A percentile compares a stretch with the other conserved stretches of the same genome.
phyloP scores from a whole-genome alignment of 2,329 filamentous ascomycete genomes.

The Xylaria arbuscula region DNA sequence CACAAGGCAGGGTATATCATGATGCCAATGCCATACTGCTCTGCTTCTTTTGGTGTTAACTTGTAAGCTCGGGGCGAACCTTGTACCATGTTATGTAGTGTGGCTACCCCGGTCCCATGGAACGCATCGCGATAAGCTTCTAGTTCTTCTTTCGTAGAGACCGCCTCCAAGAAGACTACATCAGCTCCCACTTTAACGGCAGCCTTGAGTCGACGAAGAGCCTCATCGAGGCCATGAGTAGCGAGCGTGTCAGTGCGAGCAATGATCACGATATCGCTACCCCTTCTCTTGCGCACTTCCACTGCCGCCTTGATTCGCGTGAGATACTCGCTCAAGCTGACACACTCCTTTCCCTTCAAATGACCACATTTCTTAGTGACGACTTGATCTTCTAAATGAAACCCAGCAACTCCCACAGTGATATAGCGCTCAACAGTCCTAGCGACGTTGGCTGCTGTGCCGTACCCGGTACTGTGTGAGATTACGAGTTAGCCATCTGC shows the following conservation, averaged over 20 bases:
- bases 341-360: constrained; percentile 51
- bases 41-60: constrained; percentile 21
- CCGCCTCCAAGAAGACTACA: constrained; percentile 63
- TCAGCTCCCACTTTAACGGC: constrained; percentile 63
- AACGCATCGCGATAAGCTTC: constrained; percentile 19
- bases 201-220: constrained; percentile 56
- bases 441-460: constrained; percentile 61
- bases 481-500: constrained; percentile 1
- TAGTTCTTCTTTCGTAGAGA: constrained; percentile 53
- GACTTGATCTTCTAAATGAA: constrained; percentile 52
- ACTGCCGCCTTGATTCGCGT: constrained; percentile 50
- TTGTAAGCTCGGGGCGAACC: constrained; percentile 18
- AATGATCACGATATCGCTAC: constrained; percentile 66
- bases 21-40: constrained; percentile 13
- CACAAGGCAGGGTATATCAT: constrained; percentile 21
- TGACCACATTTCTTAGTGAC: constrained; percentile 54
- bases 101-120: constrained; percentile 16
- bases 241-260: constrained; percentile 67
- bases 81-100: constrained; percentile 26
- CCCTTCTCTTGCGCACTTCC: constrained; percentile 52
- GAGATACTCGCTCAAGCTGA: constrained; percentile 45
- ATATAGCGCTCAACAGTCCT: constrained; percentile 55
- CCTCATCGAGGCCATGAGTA: constrained; percentile 61
- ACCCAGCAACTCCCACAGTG: constrained; percentile 46
- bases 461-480: constrained; percentile 60